Evolutionary conservation across 2,329 filamentous ascomycete species (phyloP).

Genomic region (Cladosporium sp.): DNA sequence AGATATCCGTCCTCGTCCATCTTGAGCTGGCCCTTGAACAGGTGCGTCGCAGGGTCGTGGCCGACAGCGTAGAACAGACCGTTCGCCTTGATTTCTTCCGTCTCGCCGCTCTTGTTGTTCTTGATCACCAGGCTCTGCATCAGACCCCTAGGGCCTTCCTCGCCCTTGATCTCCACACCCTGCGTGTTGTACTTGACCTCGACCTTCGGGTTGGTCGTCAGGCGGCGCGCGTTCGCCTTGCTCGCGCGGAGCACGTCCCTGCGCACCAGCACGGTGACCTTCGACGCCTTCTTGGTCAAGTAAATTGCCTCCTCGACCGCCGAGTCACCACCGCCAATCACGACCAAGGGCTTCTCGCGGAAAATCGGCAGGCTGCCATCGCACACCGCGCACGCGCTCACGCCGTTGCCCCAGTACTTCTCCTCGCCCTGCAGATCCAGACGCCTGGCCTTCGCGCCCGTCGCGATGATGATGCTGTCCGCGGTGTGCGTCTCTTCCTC

Average conservation of each 20-base stretch:
- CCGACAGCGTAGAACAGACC: constrained; percentile 97
- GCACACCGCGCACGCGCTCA: constrained; percentile 94
- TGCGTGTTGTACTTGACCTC: constrained; percentile 81
- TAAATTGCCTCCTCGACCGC: constrained; percentile 97
- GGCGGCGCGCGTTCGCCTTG: constrained; percentile 83
- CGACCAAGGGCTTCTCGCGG: constrained; percentile 88
- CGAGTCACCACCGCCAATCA: constrained; percentile 94
- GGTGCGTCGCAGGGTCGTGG: constrained; percentile 84
- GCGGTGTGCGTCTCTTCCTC: constrained; percentile 72
- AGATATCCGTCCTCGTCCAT: constrained; percentile 90
- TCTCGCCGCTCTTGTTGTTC: constrained; percentile 66
- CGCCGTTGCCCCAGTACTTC: constrained; percentile 94
- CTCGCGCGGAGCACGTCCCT: constrained; percentile 79
- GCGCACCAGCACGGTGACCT: constrained; percentile 89
- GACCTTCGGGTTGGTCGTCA: constrained; percentile 80
- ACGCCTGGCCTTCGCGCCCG: constrained; percentile 83
- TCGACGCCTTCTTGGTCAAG: constrained; percentile 92
- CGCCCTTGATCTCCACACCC: constrained; percentile 77
- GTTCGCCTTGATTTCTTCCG: constrained; percentile 81
- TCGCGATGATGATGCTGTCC: constrained; percentile 88
- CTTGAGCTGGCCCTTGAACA: constrained; percentile 86
- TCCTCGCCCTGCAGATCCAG: constrained; percentile 82
- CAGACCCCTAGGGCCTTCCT: constrained; percentile 64
- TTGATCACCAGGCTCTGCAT: constrained; percentile 85
- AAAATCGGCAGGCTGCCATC: constrained; percentile 97